Percentiles rank a stretch among this genome's conserved stretches.
These are phyloP conservation scores for Effrenium voratum DNA, from an alignment of 73 alveolate genomes.

Conservation along the genomic window DNA sequence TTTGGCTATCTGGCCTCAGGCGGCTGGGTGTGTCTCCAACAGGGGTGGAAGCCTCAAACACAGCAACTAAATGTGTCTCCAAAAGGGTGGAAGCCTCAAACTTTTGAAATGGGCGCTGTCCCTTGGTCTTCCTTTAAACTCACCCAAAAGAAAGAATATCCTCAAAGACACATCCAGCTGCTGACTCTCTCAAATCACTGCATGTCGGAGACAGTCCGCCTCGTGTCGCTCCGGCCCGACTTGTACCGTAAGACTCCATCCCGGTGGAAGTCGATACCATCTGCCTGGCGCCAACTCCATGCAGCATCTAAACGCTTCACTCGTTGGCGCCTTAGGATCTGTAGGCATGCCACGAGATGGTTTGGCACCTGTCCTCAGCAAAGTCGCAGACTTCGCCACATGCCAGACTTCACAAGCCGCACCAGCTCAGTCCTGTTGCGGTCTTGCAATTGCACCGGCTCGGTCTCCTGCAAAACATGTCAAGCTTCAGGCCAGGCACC, in stretches of 20 bases:
- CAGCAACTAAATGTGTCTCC: no score
- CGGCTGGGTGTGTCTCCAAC: not conserved
- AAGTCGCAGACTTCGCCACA: no score
- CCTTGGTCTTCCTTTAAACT: no score
- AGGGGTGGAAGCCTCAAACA: no score
- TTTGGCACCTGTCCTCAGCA: conserved; percentile 89
- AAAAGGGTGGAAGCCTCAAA: no score
- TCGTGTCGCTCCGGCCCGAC: conserved; percentile 84
- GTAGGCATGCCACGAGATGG: conserved; percentile 89
- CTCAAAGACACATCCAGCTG: no score
- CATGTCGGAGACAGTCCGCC: no score
- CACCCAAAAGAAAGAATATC: no score
- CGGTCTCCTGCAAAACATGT: conserved; percentile 6
- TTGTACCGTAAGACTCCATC: conserved; percentile 73
- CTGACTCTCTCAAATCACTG: no score
- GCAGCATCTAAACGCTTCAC: not conserved
- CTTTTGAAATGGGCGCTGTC: no score
- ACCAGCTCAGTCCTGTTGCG: conserved; percentile 85
- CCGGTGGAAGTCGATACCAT: conserved; percentile 50
- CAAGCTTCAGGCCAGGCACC: not conserved
- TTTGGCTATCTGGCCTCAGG: conserved; percentile 56
- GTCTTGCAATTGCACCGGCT: conserved; percentile 16
- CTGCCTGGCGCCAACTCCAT: conserved; percentile 39
- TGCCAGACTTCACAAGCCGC: no score
- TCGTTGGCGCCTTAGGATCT: conserved; percentile 55